Evolutionary conservation across 2,329 filamentous ascomycete species (phyloP).

Genomic region (Fusarium fracticaudum): DNA sequence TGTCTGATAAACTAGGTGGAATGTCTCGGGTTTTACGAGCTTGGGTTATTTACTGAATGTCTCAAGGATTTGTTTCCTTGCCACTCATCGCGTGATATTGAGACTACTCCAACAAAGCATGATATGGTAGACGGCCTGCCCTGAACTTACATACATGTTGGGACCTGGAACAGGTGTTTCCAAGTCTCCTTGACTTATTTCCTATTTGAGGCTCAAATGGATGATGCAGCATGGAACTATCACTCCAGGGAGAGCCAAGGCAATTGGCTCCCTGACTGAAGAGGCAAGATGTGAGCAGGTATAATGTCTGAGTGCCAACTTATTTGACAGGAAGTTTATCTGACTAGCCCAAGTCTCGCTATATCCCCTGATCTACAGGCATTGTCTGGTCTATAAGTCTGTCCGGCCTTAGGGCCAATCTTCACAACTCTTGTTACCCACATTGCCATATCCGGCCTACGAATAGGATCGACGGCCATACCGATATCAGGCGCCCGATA

Average conservation of each 20-base stretch:
- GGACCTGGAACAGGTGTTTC: not conserved
- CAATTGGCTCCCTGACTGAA: not conserved
- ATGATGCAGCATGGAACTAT: not conserved
- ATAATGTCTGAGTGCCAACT: not conserved
- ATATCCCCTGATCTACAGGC: not conserved
- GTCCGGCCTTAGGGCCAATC: not conserved
- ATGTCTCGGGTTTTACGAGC: slow-evolving; percentile 12
- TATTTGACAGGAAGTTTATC: not conserved
- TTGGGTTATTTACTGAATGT: not conserved
- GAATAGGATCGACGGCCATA: not conserved
- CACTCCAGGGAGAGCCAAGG: not conserved
- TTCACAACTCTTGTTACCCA: not conserved
- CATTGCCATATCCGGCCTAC: slow-evolving; percentile 20
- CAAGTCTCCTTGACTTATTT: not conserved
- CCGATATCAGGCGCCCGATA: slow-evolving; percentile 4
- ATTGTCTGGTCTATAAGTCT: not conserved
- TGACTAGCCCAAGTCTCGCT: not conserved
- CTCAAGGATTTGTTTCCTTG: not conserved
- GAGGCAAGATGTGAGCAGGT: not conserved
- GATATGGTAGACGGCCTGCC: not conserved
- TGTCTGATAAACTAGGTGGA: not conserved
- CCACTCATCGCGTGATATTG: not conserved
- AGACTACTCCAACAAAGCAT: not conserved
- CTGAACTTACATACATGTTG: not conserved
- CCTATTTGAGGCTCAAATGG: not conserved